These are phyloP conservation scores for Calocybe cyanea DNA, from an alignment of 768 basidiomycete species.

Conservation along the genomic window DNA sequence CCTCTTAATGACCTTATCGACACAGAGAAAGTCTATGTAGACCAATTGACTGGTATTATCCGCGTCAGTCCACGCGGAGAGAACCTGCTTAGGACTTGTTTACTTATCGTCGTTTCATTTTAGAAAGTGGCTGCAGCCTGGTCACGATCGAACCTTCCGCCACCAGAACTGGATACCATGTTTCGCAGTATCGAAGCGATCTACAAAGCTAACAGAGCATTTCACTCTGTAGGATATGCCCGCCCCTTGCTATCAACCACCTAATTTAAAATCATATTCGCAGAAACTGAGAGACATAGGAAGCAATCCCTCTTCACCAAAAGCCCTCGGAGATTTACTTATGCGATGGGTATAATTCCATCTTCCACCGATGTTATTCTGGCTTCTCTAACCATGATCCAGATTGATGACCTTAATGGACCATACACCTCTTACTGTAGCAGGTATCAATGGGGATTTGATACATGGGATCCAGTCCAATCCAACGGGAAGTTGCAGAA, in stretches of 20 bases:
- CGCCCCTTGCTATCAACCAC: constrained; percentile 1
- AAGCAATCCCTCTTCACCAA: constrained; percentile 86
- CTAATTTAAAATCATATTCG: constrained; percentile 15
- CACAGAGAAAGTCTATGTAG: constrained; percentile 90
- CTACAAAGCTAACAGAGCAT: constrained; percentile 84
- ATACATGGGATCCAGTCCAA: constrained; percentile 76
- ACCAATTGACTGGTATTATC: constrained; percentile 85
- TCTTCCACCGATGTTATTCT: constrained; percentile 3
- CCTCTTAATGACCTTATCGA: constrained; percentile 91
- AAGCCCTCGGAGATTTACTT: constrained; percentile 89
- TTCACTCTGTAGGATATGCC: constrained; percentile 56
- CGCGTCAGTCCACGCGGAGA: constrained; percentile 51
- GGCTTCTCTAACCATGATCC: constrained; percentile 16
- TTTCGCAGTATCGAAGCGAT: constrained; percentile 91
- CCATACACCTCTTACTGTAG: constrained; percentile 83
- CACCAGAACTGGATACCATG: constrained; percentile 87
- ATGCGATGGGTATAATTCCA: constrained; percentile 86
- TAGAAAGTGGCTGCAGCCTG: constrained; percentile 98
- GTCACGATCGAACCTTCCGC: constrained; percentile 93
- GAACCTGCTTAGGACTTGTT: too few relatives aligned
- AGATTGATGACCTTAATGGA: constrained; percentile 90
- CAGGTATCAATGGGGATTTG: constrained; percentile 74
- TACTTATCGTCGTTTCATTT: constrained; percentile 11
- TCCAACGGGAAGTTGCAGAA: constrained; percentile 67
- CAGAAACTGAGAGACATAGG: constrained; percentile 96